Evolutionary conservation across 1,139 yeast species (phyloP), one percentile per base, ranked within the genome.

Genomic region (Protomyces pachydermus): DNA sequence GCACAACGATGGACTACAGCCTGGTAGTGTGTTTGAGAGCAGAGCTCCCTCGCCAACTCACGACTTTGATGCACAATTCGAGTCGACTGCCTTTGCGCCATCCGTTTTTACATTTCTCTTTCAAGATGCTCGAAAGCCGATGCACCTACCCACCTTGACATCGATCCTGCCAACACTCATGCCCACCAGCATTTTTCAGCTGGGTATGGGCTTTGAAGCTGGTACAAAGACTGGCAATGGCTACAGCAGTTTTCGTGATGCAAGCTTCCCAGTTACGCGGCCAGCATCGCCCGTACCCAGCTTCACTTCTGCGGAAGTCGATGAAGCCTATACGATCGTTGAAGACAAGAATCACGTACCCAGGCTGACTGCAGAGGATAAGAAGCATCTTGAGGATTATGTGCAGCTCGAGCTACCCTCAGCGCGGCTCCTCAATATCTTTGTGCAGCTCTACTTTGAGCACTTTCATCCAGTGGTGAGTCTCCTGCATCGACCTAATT

Each of bases 31-130:
- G 8, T 58, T 32, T 45, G 56, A 54, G n/a, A 58, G 62, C 51
- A 54, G 62, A 4, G 62, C 62, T n/a, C 62, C 62, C 6, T 52
- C 56, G 16, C 62, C 62, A 20, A 51, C 45, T 14, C 62, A 58
- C 45, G 62, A 58, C 52, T 58, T 52, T 45, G 62, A 58, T 20
- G 62, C 62, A 4, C 62, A 51, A 34, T 58, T 58, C 35, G 62
- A 58, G 45, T 39, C 39, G 42, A 28, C 62, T 4, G 35, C 54
- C 32, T 55, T 55, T 25, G 62, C 62, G 8, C 56, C 62, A 3
- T 58, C 62, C 5, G 35, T 58, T 18, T 58, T 58, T 34, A 50
- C 45, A 12, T 58, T 58, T 50, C 56, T 58, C 52, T 58, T 58
- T 55, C 53, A 58, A 42, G 62, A 58, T 37, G n/a, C 51, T 12